Evolutionary conservation across 2,329 filamentous ascomycete species (phyloP).

Genomic region (Beauveria medogensis): DNA sequence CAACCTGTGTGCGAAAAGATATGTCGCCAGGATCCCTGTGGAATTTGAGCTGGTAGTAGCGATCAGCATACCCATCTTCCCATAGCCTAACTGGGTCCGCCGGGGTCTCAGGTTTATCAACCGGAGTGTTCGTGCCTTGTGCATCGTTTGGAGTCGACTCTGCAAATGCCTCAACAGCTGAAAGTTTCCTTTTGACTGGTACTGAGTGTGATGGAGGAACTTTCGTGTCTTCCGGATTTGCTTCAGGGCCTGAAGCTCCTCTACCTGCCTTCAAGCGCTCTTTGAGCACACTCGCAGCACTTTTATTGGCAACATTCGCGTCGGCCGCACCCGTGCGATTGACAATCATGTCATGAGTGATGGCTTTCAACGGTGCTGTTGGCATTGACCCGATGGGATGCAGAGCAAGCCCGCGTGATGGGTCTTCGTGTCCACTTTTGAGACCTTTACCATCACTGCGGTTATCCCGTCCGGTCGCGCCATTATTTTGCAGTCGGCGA

Average conservation of each 20-base stretch:
- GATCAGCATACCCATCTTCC: constrained; percentile 91
- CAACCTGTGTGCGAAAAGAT: constrained; percentile 83
- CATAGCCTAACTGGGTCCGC: constrained; percentile 81
- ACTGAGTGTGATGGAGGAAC: constrained; percentile 33
- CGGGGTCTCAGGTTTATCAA: constrained; percentile 48
- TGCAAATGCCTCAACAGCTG: constrained; percentile 54
- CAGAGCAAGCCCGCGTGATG: constrained; percentile 24
- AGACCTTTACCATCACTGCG: constrained; percentile 15
- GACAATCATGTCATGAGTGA: constrained; percentile 85
- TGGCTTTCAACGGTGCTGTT: constrained; percentile 42
- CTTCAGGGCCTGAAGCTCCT: constrained; percentile 14
- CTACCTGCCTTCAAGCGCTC: constrained; percentile 56
- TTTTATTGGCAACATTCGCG: constrained; percentile 82
- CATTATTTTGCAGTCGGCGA: constrained; percentile 58
- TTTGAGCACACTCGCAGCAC: constrained; percentile 82
- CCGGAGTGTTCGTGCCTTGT: constrained; percentile 34
- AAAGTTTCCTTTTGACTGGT: constrained; percentile 70
- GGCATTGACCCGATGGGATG: constrained; percentile 41
- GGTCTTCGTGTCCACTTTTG: constrained; percentile 26
- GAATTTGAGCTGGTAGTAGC: constrained; percentile 98
- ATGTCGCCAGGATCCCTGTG: constrained; percentile 71
- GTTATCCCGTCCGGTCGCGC: constrained; percentile 16
- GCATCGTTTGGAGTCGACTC: constrained; percentile 53
- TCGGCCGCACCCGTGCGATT: constrained; percentile 60
- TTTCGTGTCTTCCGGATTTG: constrained; percentile 23